Evolutionary conservation across 768 basidiomycete species (phyloP).

Genomic region (Psilocybe cubensis): DNA sequence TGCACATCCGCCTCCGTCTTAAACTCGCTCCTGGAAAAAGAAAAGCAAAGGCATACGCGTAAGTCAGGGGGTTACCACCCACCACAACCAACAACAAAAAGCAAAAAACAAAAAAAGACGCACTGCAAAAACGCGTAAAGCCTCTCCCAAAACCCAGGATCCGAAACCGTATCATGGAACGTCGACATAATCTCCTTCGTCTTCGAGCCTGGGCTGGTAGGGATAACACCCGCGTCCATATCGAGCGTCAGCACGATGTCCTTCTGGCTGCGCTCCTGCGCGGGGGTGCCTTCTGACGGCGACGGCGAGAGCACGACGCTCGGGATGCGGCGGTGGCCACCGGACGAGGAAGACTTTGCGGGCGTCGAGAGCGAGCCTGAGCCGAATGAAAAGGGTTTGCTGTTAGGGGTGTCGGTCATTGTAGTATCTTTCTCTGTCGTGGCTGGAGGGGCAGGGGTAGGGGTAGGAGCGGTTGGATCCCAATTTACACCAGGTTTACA

Average conservation of each 20-base stretch:
- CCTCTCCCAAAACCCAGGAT: conserved; percentile 81
- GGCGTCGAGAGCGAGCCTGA: conserved; percentile 20
- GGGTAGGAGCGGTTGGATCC: conserved; percentile 51
- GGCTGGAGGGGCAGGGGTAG: conserved; percentile 25
- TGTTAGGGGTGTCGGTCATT: conserved; percentile 23
- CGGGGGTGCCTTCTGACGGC: conserved; percentile 49
- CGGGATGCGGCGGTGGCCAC: conserved; percentile 68
- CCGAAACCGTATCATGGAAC: conserved; percentile 72
- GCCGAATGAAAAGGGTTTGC: conserved; percentile 25
- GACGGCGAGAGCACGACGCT: conserved; percentile 81
- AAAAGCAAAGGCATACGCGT: background rate
- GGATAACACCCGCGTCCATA: conserved; percentile 30
- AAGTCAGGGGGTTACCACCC: background rate
- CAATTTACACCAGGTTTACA: conserved; percentile 77
- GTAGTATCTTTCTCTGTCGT: conserved; percentile 9
- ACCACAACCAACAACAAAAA: background rate
- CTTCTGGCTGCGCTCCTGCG: conserved; percentile 39
- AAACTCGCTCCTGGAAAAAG: conserved; percentile 60
- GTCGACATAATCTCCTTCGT: conserved; percentile 51
- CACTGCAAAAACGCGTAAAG: conserved; percentile 69
- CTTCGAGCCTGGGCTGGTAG: conserved; percentile 41
- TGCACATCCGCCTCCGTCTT: conserved; percentile 63
- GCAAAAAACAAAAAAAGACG: conserved; percentile 23
- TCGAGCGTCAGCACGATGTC: conserved; percentile 77
- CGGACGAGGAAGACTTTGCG: conserved; percentile 30